Base-by-base conservation (phyloP, 495 filamentous ascomycete genomes). In the Penicillium ucsense region DNA sequence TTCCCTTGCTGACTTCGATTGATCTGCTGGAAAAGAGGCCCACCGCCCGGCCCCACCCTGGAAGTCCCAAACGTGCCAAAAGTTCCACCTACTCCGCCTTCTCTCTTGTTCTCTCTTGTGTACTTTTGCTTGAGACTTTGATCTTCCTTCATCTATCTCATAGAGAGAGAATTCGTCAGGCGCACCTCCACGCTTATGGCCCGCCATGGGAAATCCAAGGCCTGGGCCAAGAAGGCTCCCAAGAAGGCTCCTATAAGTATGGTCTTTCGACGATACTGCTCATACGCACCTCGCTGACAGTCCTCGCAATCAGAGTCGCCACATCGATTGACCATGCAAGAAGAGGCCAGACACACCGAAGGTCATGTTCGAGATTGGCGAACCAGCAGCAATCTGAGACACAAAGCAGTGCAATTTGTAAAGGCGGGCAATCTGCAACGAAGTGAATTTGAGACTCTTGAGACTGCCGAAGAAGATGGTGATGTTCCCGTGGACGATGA, bases 291-390 rank as follows among this genome's bases (percentile, higher is more conserved):
- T 27, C 5, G 6, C 47, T 41, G 9, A 50, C 41, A 7, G 41
- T 8, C 5, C 2, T 8, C 37, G 57, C 48, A 51, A 27, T 43
- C 44, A 30, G 33, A 35, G 46, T 49, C 49, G 49, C 46, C 46
- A 52, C 52, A 47, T 32, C 54, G 52, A 8, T 79, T 85, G 49
- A 81, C 83, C 0, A 74, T 94, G 68, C 71, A 74, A 43, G 82
- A 92, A 46, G 88, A 88, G 66, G 89, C 86, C 48, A 79, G 78
- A 41, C 84, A 88, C 52, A 91, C 87, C 12, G 79, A 80, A 61
- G 75, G 70, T 4, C 80, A 85, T 44, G 70, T 68, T 35, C 60
- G 67, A 35, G 61, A 54, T 47, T 57, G 61, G 47, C 35, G 47
- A 20, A 20, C 20, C 10, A 48, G 56, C 35, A 51, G 31, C n/a